Conservation (phyloP, 768 basidiomycete genomes). For the Rhizopogon vulgaris region DNA sequence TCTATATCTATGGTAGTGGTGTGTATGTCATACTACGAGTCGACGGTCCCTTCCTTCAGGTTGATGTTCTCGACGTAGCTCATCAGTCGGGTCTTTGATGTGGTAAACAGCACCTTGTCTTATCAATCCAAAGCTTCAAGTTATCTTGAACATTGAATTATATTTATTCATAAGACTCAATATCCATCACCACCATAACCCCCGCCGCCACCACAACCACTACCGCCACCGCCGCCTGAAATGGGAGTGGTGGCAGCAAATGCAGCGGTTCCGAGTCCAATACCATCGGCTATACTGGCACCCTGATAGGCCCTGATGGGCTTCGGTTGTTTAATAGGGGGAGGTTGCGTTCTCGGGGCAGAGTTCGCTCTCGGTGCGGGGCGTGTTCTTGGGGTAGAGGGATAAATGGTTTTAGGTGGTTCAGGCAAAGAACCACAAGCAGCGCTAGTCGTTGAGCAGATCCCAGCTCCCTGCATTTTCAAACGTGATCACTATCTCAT, state of each 20-base stretch:
- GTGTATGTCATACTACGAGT: no score
- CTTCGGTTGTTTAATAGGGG: background rate
- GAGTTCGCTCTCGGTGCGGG: background rate
- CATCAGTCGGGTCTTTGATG: background rate
- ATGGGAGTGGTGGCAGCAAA: background rate
- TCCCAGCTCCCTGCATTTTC: background rate
- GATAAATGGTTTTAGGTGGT: background rate
- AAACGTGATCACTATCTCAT: background rate
- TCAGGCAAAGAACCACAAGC: background rate
- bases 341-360: no score
- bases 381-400: background rate
- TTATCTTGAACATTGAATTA: no score
- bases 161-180: background rate
- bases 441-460: background rate
- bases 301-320: background rate
- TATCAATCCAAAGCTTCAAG: no score
- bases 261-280: background rate
- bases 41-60: no score
- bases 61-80: no score
- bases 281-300: background rate
- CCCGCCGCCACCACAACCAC: constrained; percentile 2
- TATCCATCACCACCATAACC: background rate
- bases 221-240: constrained; percentile 4
- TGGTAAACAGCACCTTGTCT: background rate
- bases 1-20: no score